Base-by-base conservation (phyloP, 176 grass and related monocot species). In the Neostapfia colusana region DNA sequence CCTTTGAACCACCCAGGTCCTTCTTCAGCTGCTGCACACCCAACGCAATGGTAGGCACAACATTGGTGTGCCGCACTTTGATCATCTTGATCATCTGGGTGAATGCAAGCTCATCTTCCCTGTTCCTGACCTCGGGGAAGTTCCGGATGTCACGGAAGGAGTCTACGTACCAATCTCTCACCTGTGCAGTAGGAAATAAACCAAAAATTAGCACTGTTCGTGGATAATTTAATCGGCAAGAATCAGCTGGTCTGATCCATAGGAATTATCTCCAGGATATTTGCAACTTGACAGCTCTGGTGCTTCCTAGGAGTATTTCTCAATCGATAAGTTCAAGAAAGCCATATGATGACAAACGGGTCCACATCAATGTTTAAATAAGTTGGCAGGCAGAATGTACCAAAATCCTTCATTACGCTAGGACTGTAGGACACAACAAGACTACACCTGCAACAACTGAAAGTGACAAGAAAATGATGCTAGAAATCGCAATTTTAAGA, bases 11-110 rank as follows among this genome's bases (percentile, higher is more conserved):
- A 13, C 81, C 64, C 75, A 93, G 38, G 58, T 97, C 95, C 59
- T 89, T 81, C 73, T 92, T 98, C 71, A 94, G 56, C 70, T 98
- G 95, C 63, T 93, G 95, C 35, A 98, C 81, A 41, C 95, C 91
- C 50, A 94, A 65, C 21, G 91, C 95, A 87, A 98, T 98, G 8
- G 95, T 83, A 20, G 95, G 91, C 62, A 98, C 91, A 25, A 98
- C 95, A 62, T 98, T 90, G 68, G 87, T 93, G 84, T 98, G 95
- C 24, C 91, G 83, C 53, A 98, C 91, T 74, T 84, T 91, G 43
- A 98, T 86, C 91, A 93, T 93, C 60, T 89, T 87, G 67, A 93
- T 97, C 86, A 89, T 98, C 67, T 88, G 28, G 20, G 91, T 94
- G 87, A 98, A 98, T 31, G 95, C 86, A 1, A 90, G 76, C 77